Conservation (phyloP, 345 rosid genomes). For the Camelina hispida region DNA sequence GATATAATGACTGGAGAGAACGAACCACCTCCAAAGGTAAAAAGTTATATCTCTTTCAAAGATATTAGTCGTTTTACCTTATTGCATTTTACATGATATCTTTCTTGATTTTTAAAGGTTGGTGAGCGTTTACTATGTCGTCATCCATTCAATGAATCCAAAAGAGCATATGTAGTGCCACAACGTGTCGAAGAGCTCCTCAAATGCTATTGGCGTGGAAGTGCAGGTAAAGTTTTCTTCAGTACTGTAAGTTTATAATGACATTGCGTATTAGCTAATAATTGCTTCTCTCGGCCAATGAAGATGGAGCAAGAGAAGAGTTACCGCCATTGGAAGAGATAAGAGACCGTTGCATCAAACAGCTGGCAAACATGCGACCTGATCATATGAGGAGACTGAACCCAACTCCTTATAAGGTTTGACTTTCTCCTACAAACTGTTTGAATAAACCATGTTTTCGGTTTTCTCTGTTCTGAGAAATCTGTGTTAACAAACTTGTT, state of each 20-base stretch:
- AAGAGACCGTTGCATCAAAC: slow-evolving; percentile 80
- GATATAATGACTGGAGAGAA: slow-evolving; percentile 96
- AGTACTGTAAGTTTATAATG: not conserved
- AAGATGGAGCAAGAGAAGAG: slow-evolving; percentile 67
- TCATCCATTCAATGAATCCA: slow-evolving; percentile 94
- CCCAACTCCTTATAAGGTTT: slow-evolving; percentile 96
- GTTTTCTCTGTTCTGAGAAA: not conserved
- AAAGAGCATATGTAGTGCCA: slow-evolving; percentile 96
- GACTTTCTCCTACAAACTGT: not conserved
- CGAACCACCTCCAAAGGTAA: slow-evolving; percentile 86
- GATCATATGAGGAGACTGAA: slow-evolving; percentile 95
- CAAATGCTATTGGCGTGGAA: slow-evolving; percentile 92
- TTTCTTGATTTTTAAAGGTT: slow-evolving; percentile 49
- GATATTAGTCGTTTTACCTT: not conserved
- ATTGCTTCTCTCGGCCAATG: slow-evolving; percentile 7
- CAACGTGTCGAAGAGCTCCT: slow-evolving; percentile 84
- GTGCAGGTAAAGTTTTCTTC: slow-evolving; percentile 56
- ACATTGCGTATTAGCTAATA: not conserved
- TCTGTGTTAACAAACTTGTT: not conserved
- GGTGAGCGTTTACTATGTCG: slow-evolving; percentile 92
- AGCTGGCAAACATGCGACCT: slow-evolving; percentile 85
- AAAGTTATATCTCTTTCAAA: not conserved
- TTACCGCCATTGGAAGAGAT: slow-evolving; percentile 69
- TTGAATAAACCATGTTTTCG: not conserved
- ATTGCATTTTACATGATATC: not conserved